Percentiles rank a stretch among this genome's conserved stretches.
Evolutionary conservation across 371 early-diverging fungal species (phyloP).

Genomic region (Zopfochytrium polystomum): DNA sequence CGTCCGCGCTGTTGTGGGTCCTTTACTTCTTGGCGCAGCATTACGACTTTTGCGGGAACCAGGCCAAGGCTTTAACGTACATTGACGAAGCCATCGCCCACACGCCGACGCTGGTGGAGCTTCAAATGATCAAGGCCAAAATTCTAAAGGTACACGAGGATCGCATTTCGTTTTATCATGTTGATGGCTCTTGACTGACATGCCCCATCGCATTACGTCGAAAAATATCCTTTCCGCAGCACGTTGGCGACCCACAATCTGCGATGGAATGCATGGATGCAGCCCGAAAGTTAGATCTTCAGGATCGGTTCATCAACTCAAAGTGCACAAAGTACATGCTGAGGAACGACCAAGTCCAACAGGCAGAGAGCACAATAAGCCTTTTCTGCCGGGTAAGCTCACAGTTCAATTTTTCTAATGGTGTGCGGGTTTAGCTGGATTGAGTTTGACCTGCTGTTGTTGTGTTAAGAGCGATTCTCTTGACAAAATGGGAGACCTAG

Average conservation of each 20-base stretch:
- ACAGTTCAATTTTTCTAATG: constrained; percentile 20
- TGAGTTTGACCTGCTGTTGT: constrained; percentile 3
- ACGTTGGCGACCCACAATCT: constrained; percentile 66
- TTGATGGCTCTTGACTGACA: constrained; percentile 1
- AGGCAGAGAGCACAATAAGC: constrained; percentile 79
- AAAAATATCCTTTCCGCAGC: constrained; percentile 45
- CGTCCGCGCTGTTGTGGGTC: constrained; percentile 83
- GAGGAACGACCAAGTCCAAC: constrained; percentile 69
- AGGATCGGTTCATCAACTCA: constrained; percentile 93
- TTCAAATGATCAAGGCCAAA: constrained; percentile 89
- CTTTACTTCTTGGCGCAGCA: constrained; percentile 87
- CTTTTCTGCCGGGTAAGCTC: constrained; percentile 67
- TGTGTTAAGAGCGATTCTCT: constrained; percentile 59
- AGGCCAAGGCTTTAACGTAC: constrained; percentile 63
- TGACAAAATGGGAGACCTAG: constrained; percentile 76
- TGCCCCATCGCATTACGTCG: background rate
- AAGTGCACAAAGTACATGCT: constrained; percentile 94
- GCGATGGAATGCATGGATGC: constrained; percentile 78
- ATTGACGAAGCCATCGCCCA: constrained; percentile 82
- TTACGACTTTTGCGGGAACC: constrained; percentile 64
- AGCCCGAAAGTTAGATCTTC: constrained; percentile 85
- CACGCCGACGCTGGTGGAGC: constrained; percentile 85
- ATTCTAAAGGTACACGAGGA: constrained; percentile 68
- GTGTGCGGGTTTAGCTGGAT: constrained; percentile 3
- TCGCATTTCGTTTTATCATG: background rate